Conservation (phyloP, 805 yeast species). For the Barnettozyma sucrosica region DNA sequence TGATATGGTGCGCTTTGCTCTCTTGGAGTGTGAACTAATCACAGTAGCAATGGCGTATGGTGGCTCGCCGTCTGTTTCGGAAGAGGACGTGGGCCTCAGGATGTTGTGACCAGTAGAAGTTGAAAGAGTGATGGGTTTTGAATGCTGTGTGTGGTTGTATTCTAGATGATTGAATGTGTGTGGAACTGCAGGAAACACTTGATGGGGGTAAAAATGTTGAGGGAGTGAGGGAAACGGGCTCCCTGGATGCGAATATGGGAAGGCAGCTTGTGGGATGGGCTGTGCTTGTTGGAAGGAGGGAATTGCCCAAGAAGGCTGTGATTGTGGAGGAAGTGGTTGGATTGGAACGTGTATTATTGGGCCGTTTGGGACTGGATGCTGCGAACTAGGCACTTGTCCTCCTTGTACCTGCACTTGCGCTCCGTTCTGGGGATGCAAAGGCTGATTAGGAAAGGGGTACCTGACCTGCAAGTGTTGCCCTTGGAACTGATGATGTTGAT, state of each 20-base stretch:
- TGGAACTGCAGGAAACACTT: neutral
- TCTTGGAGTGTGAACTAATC: constrained; percentile 14
- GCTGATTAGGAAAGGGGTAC: neutral
- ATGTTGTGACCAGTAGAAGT: neutral
- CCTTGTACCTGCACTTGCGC: neutral
- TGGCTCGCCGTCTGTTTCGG: constrained; percentile 30
- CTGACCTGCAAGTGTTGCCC: neutral
- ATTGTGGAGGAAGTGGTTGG: neutral
- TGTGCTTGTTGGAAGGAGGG: neutral
- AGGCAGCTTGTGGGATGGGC: neutral
- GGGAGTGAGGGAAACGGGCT: neutral
- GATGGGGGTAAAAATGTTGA: neutral
- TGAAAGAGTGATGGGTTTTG: neutral
- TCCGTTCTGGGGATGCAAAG: neutral
- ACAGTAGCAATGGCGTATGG: constrained; percentile 29
- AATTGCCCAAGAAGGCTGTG: neutral
- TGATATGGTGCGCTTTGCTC: neutral
- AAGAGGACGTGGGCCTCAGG: neutral
- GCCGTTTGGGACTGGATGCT: neutral
- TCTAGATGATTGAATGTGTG: neutral
- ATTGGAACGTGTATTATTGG: neutral
- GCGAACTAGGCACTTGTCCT: neutral
- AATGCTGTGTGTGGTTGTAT: neutral
- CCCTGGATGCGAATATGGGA: neutral
- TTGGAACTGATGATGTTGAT: neutral